Percentiles rank a stretch among this genome's conserved stretches.
These are phyloP conservation scores for Dothideomycetes sp. DNA, from an alignment of 2,329 filamentous ascomycete species.

Conservation along the genomic window DNA sequence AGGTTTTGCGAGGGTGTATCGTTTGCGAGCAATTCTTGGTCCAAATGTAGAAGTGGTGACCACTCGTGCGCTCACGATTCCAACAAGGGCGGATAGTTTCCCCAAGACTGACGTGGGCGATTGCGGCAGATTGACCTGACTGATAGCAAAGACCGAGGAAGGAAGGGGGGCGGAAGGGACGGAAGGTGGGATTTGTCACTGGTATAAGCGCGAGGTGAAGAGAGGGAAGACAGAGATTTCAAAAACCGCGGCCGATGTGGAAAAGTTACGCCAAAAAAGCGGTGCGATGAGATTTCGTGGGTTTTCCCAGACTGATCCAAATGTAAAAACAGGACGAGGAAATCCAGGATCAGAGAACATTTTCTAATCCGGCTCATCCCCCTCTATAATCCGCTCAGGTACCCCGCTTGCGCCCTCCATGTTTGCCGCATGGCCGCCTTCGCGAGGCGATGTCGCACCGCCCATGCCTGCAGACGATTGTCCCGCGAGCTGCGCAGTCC, in stretches of 20 bases:
- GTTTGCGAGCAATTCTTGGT: too few species aligned
- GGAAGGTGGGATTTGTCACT: too few species aligned
- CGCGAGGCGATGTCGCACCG: conserved; percentile 11
- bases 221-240: not conserved
- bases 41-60: too few species aligned
- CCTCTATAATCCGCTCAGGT: conserved; percentile 37
- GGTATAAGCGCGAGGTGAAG: not conserved
- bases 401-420: conserved; percentile 28
- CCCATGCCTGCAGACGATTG: not conserved
- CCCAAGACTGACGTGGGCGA: too few species aligned
- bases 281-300: too few species aligned
- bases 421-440: conserved; percentile 17
- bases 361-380: conserved; percentile 19
- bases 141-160: too few species aligned
- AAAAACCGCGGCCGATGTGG: not conserved
- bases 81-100: too few species aligned
- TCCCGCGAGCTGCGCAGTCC: conserved; percentile 1
- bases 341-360: not conserved
- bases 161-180: too few species aligned
- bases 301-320: too few species aligned
- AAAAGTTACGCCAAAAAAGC: not conserved
- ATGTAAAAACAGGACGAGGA: not conserved
- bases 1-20: too few species aligned
- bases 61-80: too few species aligned
- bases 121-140: too few species aligned